phyloP scores from a whole-genome alignment of 352 stramenopile genomes.

The Globisporangium nunn region DNA sequence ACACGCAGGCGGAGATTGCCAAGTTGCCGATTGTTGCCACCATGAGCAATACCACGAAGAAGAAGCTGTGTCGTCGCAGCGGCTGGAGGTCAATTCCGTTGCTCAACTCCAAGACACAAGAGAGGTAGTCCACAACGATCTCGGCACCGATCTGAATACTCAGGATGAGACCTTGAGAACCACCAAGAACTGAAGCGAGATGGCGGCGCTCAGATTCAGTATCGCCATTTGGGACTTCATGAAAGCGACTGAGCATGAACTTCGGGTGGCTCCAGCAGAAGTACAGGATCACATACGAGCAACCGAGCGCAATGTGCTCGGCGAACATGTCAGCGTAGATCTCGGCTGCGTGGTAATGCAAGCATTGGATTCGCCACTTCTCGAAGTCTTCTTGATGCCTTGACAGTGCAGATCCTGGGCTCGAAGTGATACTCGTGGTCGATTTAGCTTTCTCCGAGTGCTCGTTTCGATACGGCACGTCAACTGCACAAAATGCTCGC shows the following conservation, averaged over 20 bases:
- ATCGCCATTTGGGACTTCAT: not conserved
- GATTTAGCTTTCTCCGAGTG: not conserved
- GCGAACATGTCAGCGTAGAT: conserved; percentile 39
- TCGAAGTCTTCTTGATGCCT: not conserved
- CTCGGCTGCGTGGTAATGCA: conserved; percentile 30
- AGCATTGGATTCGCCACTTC: conserved; percentile 16
- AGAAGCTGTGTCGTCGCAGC: conserved; percentile 1
- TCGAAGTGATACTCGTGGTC: not conserved
- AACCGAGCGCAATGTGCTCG: conserved; percentile 41
- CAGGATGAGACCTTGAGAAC: not conserved
- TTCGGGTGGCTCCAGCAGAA: conserved; percentile 31
- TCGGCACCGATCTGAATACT: conserved; percentile 7
- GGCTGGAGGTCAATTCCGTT: conserved; percentile 7
- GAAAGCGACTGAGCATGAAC: conserved; percentile 9
- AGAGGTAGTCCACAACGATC: conserved; percentile 12
- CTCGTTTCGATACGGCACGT: not conserved
- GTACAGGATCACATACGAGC: conserved; percentile 33
- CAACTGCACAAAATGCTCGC: not conserved
- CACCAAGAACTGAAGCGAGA: not conserved
- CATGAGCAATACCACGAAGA: conserved; percentile 8
- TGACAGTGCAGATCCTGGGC: not conserved
- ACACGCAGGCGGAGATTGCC: not conserved
- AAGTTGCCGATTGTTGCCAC: conserved; percentile 4
- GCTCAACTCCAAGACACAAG: conserved; percentile 10
- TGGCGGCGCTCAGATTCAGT: not conserved